Percentiles rank a stretch among this genome's conserved stretches.
phyloP scores from a whole-genome alignment of 73 alveolate species.

The Paramecium sonneborni region DNA sequence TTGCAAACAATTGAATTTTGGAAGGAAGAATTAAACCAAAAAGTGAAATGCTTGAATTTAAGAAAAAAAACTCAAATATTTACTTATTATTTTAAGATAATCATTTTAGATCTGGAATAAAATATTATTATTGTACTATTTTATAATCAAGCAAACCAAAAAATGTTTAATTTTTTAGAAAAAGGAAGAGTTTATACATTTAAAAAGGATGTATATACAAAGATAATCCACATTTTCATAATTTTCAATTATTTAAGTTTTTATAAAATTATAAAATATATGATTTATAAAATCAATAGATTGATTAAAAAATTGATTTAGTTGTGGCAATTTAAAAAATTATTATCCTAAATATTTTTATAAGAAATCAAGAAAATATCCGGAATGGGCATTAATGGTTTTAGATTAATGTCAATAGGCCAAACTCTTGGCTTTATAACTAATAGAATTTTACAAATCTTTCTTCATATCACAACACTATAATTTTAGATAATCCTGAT shows the following conservation, averaged over 20 bases:
- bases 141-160: not conserved
- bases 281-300: not conserved
- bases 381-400: not conserved
- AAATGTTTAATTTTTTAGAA: not conserved
- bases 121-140: not conserved
- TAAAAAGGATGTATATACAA: not conserved
- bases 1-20: not conserved
- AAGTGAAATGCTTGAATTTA: not conserved
- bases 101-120: not conserved
- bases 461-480: not conserved
- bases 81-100: not conserved
- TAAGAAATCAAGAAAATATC: not conserved
- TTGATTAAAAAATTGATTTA: not conserved
- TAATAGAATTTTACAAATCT: not conserved
- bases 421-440: not conserved
- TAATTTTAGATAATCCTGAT: not conserved
- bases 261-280: too few species aligned
- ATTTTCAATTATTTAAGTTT: slow-evolving; percentile 14
- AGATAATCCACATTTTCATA: not conserved
- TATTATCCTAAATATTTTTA: not conserved
- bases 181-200: not conserved
- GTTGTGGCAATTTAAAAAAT: not conserved
- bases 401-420: not conserved
- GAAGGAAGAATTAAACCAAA: not conserved
- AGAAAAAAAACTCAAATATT: not conserved